A percentile compares a stretch with the other conserved stretches of the same genome.
phyloP scores from a whole-genome alignment of 257 asterid genomes.

The Agastache rugosa region DNA sequence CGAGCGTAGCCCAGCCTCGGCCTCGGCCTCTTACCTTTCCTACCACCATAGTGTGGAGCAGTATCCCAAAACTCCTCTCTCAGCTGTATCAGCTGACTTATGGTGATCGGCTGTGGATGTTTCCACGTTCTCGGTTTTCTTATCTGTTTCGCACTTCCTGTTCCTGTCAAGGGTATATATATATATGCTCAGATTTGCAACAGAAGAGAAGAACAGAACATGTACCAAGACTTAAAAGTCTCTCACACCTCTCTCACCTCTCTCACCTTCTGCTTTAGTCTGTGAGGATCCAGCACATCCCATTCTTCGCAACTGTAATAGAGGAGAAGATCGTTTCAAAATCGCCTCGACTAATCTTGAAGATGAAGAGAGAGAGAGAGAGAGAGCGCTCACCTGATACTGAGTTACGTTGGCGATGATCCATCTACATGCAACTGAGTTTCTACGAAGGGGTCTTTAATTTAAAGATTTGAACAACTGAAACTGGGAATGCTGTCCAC shows the following conservation, averaged over 20 bases:
- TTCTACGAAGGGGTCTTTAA: conserved; percentile 27
- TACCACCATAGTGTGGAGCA: conserved; percentile 90
- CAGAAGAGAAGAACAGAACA: too few species aligned
- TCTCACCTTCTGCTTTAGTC: conserved; percentile 57
- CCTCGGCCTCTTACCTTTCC: conserved; percentile 52
- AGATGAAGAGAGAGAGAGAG: background rate
- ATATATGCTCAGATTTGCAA: background rate
- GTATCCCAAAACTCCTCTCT: conserved; percentile 93
- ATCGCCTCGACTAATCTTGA: background rate
- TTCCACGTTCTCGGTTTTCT: conserved; percentile 86
- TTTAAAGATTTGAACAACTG: conserved; percentile 29
- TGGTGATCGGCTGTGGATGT: conserved; percentile 87
- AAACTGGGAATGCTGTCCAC: conserved; percentile 44
- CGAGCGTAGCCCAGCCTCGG: background rate
- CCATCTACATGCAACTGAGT: conserved; percentile 29
- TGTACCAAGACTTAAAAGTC: background rate
- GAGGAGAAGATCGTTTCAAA: background rate
- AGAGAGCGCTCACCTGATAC: conserved; percentile 11
- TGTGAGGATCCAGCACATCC: conserved; percentile 85
- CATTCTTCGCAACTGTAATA: conserved; percentile 43
- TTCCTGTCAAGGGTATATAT: too few species aligned
- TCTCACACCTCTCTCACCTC: too few species aligned
- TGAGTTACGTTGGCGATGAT: conserved; percentile 19
- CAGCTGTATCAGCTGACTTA: conserved; percentile 76
- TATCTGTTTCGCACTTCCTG: conserved; percentile 50